Conservation (phyloP, 2,329 filamentous ascomycete species). For the Neospermospora avenae region DNA sequence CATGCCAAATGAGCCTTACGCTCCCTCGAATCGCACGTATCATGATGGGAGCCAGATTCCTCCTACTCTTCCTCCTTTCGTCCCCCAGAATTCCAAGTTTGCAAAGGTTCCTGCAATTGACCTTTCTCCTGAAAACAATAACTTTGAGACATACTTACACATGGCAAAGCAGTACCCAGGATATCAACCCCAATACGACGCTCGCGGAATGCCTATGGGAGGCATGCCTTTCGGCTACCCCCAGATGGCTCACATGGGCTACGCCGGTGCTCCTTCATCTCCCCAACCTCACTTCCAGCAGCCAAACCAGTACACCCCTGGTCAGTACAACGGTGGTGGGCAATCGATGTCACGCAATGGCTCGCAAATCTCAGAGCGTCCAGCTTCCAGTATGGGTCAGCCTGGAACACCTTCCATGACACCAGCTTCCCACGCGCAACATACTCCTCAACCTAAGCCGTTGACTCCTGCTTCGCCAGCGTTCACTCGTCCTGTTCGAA, state of each 20-base stretch:
- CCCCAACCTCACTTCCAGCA: constrained; percentile 48
- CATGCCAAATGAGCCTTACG: neutral
- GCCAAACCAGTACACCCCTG: constrained; percentile 34
- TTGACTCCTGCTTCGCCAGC: constrained; percentile 40
- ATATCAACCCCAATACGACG: constrained; percentile 43
- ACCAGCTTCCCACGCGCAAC: constrained; percentile 42
- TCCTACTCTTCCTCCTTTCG: constrained; percentile 25
- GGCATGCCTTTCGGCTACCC: constrained; percentile 40
- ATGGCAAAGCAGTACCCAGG: constrained; percentile 63
- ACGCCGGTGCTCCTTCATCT: constrained; percentile 40
- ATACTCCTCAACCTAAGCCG: constrained; percentile 54
- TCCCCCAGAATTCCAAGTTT: constrained; percentile 22
- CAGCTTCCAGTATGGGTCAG: constrained; percentile 42
- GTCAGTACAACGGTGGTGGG: constrained; percentile 44
- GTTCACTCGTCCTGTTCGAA: constrained; percentile 39
- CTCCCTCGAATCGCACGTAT: constrained; percentile 28
- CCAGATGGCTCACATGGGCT: constrained; percentile 45
- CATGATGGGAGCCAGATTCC: constrained; percentile 5
- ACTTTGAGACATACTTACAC: constrained; percentile 58
- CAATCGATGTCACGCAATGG: constrained; percentile 78
- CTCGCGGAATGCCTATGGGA: constrained; percentile 40
- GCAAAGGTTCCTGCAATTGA: constrained; percentile 39
- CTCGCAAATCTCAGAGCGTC: constrained; percentile 71
- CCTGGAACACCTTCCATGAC: constrained; percentile 35
- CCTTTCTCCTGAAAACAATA: constrained; percentile 65